A percentile compares a stretch with the other conserved stretches of the same genome.
Evolutionary conservation across 2,329 filamentous ascomycete genomes (phyloP).

Genomic region (Nemania bipapillata): DNA sequence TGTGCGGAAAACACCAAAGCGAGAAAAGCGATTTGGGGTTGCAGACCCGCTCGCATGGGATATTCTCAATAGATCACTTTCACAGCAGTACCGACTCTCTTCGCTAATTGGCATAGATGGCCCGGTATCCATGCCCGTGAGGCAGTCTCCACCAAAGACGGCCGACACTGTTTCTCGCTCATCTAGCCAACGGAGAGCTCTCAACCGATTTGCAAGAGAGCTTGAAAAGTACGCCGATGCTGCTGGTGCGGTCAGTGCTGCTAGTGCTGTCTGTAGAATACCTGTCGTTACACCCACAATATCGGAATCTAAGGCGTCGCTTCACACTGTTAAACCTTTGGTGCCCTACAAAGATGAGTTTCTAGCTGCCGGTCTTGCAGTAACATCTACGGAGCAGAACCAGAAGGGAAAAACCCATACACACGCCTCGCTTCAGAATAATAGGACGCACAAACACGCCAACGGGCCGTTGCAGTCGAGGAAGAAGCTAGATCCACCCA

Average conservation of each 20-base stretch:
- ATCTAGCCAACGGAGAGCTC: slow-evolving; percentile 57
- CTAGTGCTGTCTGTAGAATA: slow-evolving; percentile 15
- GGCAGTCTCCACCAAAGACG: slow-evolving; percentile 19
- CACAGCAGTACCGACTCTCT: slow-evolving; percentile 59
- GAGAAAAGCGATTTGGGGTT: slow-evolving; percentile 49
- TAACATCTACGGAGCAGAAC: slow-evolving; percentile 64
- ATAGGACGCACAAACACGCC: background rate
- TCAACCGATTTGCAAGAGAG: slow-evolving; percentile 57
- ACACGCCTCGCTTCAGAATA: slow-evolving; percentile 24
- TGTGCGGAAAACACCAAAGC: slow-evolving; percentile 34
- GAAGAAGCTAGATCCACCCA: slow-evolving; percentile 37
- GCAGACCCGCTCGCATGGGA: slow-evolving; percentile 57
- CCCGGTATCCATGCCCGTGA: background rate
- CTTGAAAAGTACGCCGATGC: slow-evolving; percentile 57
- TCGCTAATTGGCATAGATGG: slow-evolving; percentile 48
- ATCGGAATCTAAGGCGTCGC: slow-evolving; percentile 57
- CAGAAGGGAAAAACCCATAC: slow-evolving; percentile 36
- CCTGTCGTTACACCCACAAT: slow-evolving; percentile 56
- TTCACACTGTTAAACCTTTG: slow-evolving; percentile 64
- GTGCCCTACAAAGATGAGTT: slow-evolving; percentile 66
- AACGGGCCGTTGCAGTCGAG: slow-evolving; percentile 6
- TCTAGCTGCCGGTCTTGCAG: slow-evolving; percentile 63
- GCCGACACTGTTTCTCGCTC: slow-evolving; percentile 54
- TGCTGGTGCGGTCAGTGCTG: slow-evolving; percentile 48
- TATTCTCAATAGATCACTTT: slow-evolving; percentile 59